Base-by-base conservation (phyloP, 1,284 basidiomycete species). In the Thelephora terrestris region DNA sequence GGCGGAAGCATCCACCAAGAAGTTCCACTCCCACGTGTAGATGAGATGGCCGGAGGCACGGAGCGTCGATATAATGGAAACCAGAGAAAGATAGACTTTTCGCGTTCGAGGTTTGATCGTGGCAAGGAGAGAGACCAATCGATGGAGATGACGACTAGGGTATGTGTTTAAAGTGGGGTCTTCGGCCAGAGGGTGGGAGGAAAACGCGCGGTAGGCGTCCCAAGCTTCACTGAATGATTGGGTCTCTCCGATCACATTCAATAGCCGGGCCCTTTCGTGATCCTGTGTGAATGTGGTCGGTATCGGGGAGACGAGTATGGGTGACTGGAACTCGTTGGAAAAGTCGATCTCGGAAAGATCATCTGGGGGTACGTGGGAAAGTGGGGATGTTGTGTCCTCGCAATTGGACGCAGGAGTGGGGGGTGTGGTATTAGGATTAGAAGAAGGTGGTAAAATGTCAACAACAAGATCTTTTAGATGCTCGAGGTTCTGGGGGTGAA, bases 11-110 rank as follows among this genome's bases (percentile, higher is more conserved):
- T 84, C 71, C 51, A 88, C 75, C 39, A 90, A 70, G 6, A 76
- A 67, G 58, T 88, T 89, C 82, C 85, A 88, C 61, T 88, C 76
- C 71, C 76, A 77, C 14, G 68, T 55, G 51, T 71, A 67, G 34
- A 86, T 61, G 10, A 52, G 64, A 24, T 76, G 80, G 6, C 75
- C 78, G 12, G 65, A 65, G 23, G 64, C 64, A 50, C 73, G 75
- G 37, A 87, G 64, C 29, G 69, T 71, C 38, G 71, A 73, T 51
- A 87, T 57, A 14, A 86, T 75, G 21, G 80, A 74, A 25, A 86
- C 67, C 1, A 88, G 69, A 16, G 76, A 78, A 7, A 80, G 69
- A 60, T 81, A 85, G 43, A 74, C 63, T 3, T 63, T 61, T 42
- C 79, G 76, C 3, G 79, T 81, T 52, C 75, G 78, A 17, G 79